Base-by-base conservation (phyloP, 1,284 basidiomycete genomes). In the Prillingera fragicola region DNA sequence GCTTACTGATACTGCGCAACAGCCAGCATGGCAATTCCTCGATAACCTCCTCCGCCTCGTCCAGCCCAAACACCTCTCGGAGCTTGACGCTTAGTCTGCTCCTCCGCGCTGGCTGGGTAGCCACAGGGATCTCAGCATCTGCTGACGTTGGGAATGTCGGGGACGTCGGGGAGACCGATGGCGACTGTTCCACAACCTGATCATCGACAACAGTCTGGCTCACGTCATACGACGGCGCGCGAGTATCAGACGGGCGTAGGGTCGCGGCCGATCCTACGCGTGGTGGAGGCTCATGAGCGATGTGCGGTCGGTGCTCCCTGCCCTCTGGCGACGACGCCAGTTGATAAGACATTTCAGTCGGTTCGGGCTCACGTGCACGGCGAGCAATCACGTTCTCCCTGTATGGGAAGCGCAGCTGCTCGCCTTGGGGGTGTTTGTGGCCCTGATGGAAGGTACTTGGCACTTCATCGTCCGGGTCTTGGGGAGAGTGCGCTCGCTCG, bases 1-100 rank as follows among this genome's bases (percentile, higher is more conserved):
- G 34, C 26, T 78, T 61, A 90, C 88, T 74, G 50, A 89, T 80
- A 42, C 84, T 87, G 41, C 87, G 81, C 53, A 95, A 71, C 35
- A 94, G 74, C 85, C 86, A 90, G 63, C 87, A 90, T 2, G 85
- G 83, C 78, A 91, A 82, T 73, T 90, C 87, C 82, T 85, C 83
- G 45, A 85, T 71, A 6, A 95, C 88, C 66, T 91, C 85, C 45
- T 83, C 78, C 32, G 87, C 83, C 25, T 80, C 81, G 25, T 80
- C 75, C 26, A 95, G 65, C 22, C 85, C 84, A 57, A 90, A 95
- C 1, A 95, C 80, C 34, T 91, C 86, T 62, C 79, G 80, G 44
- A 95, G 69, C 69, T 90, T 76, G 59, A 82, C n/a, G 79, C 56
- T 49, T 79, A 78, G n/a, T 59, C 40, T 55, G 50, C 36, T 65